Evolutionary conservation across 441 rosid species (phyloP), one percentile per base, ranked within the genome.

Genomic region (California macrophylla): DNA sequence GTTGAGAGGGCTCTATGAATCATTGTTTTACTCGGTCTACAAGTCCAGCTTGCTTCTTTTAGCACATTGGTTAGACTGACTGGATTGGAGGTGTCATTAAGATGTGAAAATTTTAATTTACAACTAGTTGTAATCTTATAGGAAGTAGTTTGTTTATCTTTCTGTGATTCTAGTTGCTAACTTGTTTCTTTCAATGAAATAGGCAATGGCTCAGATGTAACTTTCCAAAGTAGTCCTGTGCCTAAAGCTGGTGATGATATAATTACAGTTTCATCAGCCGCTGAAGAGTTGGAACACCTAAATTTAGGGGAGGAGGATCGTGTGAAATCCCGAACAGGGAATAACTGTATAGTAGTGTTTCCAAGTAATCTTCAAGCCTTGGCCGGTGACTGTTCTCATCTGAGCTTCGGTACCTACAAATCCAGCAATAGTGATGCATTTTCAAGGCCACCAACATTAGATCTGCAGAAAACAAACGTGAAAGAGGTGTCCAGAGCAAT

Each of bases 371-470:
- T 84, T 68, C 85, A 77, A 74, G 79, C 76, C 47, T 72, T 80
- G 40, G 79, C 85, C 42, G 77, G 82, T 47, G 87, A 79, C 66
- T 83, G 85, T 70, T 76, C 82, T 36, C 84, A 84, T 72, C 79
- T 84, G 75, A 84, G 77, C 75, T 84, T 86, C 52, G 88, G 90
- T 60, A 84, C 86, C 70, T 84, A 75, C 45, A 84, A 76, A 36
- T 74, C 85, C 65, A 73, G 78, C 40, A 24, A 60, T 26, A 64
- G 34, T 61, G 29, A 76, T 40, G 52, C 74, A 47, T 52, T 61
- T 36, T 30, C 77, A 23, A 32, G 18, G 67, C 73, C 61, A 63
- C 60, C 45, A 47, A 34, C 70, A 63, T 78, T 77, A 45, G 67
- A 66, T 73, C 40, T 80, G 13, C 23, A 25, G 60, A 66, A 32